Base-by-base conservation (phyloP, 2,329 filamentous ascomycete genomes). In the Colletotrichum australisinense region DNA sequence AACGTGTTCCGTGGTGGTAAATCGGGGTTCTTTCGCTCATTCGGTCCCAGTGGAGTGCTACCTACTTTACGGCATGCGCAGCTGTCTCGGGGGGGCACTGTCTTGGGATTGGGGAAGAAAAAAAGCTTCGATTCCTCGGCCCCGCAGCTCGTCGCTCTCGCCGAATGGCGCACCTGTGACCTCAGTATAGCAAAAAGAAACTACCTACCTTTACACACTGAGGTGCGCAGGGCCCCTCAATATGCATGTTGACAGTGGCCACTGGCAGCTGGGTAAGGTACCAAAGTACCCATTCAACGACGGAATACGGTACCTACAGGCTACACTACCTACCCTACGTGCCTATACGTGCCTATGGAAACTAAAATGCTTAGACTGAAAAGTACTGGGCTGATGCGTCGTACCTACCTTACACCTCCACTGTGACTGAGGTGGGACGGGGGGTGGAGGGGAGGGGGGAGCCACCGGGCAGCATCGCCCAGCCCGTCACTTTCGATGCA, bases 81-180 rank as follows among this genome's bases (percentile, higher is more conserved):
- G 35, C 32, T 30, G 8, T 53, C 32, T 35, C 24, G 26, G 52
- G 52, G n/a, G n/a, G 22, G 22, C 26, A 8, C 38, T 28, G 35
- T 30, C 22, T 28, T 32, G 46, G 30, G 26, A 42, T 42, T 16
- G 49, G 19, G n/a, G 22, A 52, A 6, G 26, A 26, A 32, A 7
- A 63, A 46, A 69, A 59, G 58, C 58, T 59, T 63, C 58, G 26
- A 56, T 22, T 53, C 42, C 42, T 42, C 66, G 58, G 65, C 69
- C 65, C 65, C 58, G 49, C 69, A 68, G 49, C 57, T 49, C 35
- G 56, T 71, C 69, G 64, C 64, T 72, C 57, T 68, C 57, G 14
- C 57, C 69, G 69, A 72, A 42, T 63, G 24, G 59, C 16, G 4
- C 22, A 38, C 35, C 52, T 65, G 60, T 22, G 62, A 30, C 59